Evolutionary conservation across 495 filamentous ascomycete genomes (phyloP).

Genomic region (Tuber brumale): DNA sequence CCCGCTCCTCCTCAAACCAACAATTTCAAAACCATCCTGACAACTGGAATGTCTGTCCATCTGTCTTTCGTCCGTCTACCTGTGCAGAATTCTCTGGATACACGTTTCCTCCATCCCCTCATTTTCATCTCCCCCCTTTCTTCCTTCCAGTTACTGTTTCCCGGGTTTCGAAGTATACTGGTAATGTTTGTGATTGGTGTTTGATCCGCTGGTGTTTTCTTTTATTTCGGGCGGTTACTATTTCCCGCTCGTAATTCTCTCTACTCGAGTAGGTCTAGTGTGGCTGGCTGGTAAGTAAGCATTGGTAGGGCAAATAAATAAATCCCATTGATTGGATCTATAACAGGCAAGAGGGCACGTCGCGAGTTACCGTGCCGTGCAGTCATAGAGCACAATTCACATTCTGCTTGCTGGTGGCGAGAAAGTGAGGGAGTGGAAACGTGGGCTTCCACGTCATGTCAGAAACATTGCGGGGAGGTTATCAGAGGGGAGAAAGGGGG

Average conservation of each 20-base stretch:
- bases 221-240: neutral
- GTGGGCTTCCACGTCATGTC: neutral
- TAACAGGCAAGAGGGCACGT: neutral
- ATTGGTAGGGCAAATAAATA: neutral
- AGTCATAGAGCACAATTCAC: neutral
- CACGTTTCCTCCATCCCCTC: neutral
- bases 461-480: neutral
- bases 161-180: neutral
- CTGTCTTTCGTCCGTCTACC: neutral
- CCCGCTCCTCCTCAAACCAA: neutral
- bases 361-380: neutral
- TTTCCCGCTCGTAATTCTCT: neutral
- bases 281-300: neutral
- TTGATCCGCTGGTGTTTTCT: neutral
- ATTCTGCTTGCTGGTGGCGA: neutral
- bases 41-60: neutral
- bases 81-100: conserved; percentile 3
- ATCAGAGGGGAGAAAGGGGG: neutral
- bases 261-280: neutral
- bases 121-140: neutral
- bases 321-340: neutral
- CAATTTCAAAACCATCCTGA: neutral
- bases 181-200: neutral
- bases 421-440: neutral
- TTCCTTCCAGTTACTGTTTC: neutral